Evolutionary conservation across 106 monocot species (phyloP).

Genomic region (Vanilla planifolia): DNA sequence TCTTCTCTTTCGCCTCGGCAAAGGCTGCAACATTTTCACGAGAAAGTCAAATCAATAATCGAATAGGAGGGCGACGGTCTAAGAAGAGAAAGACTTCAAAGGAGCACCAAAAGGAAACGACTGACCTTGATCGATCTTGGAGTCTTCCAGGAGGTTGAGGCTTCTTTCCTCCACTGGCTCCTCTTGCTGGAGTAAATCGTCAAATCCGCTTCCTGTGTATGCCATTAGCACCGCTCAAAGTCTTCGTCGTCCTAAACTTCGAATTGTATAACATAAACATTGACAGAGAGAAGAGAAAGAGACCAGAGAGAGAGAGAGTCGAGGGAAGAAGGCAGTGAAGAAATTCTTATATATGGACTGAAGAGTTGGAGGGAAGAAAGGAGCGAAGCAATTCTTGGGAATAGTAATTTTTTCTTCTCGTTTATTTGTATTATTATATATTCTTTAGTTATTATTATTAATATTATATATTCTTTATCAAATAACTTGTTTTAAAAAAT

Average conservation of each 20-base stretch:
- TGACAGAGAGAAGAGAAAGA: neutral
- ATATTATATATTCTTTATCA: no score
- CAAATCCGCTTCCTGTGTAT: neutral
- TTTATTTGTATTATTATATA: no score
- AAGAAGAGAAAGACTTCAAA: neutral
- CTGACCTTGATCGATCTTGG: constrained; percentile 40
- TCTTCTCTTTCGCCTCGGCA: constrained; percentile 18
- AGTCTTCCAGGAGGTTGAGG: constrained; percentile 26
- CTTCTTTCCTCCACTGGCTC: constrained; percentile 34
- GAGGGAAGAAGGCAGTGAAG: neutral
- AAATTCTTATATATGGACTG: no score
- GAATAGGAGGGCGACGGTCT: neutral
- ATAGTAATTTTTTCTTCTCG: no score
- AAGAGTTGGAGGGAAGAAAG: no score
- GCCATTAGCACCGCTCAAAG: neutral
- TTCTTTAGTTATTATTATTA: no score
- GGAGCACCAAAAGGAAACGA: neutral
- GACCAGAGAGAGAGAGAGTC: neutral
- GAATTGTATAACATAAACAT: neutral
- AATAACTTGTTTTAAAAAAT: no score
- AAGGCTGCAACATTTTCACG: neutral
- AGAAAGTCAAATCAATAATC: neutral
- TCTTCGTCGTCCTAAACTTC: neutral
- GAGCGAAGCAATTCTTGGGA: no score
- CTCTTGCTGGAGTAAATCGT: constrained; percentile 5